phyloP scores from a whole-genome alignment of 2,329 filamentous ascomycete species.

The Aspergillus intermedius region DNA sequence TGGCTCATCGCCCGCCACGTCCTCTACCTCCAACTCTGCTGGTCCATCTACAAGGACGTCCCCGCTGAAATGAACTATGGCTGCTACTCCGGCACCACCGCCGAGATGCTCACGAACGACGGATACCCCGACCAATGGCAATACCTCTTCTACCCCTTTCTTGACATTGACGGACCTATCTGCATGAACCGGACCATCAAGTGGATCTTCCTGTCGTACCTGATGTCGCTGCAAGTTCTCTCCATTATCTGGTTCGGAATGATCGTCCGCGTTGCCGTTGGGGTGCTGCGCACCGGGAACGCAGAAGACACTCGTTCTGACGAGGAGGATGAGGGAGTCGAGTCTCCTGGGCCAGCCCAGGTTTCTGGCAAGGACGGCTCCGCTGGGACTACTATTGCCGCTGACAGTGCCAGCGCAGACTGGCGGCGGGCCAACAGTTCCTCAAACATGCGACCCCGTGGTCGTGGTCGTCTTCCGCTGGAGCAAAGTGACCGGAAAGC shows the following conservation, averaged over 20 bases:
- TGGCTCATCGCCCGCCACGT: conserved; percentile 83
- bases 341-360: conserved; percentile 32
- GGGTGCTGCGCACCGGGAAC: conserved; percentile 65
- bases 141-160: conserved; percentile 69
- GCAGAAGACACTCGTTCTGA: conserved; percentile 86
- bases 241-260: conserved; percentile 84
- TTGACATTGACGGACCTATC: conserved; percentile 62
- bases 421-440: conserved; percentile 31
- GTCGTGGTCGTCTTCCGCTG: conserved; percentile 33
- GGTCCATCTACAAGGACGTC: conserved; percentile 67
- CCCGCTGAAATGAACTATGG: conserved; percentile 57
- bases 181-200: conserved; percentile 73
- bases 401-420: conserved; percentile 22
- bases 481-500: conserved; percentile 55
- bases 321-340: conserved; percentile 62
- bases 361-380: conserved; percentile 17
- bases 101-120: conserved; percentile 27
- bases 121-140: conserved; percentile 40
- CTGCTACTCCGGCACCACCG: conserved; percentile 58
- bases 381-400: conserved; percentile 14
- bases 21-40: conserved; percentile 71
- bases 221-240: conserved; percentile 72
- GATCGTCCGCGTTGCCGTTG: conserved; percentile 75
- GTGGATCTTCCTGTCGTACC: conserved; percentile 67
- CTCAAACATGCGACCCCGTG: conserved; percentile 27